Percentiles rank a stretch among this genome's conserved stretches.
phyloP scores from a whole-genome alignment of 1,284 basidiomycete genomes.

The Rhodotorula sp. region DNA sequence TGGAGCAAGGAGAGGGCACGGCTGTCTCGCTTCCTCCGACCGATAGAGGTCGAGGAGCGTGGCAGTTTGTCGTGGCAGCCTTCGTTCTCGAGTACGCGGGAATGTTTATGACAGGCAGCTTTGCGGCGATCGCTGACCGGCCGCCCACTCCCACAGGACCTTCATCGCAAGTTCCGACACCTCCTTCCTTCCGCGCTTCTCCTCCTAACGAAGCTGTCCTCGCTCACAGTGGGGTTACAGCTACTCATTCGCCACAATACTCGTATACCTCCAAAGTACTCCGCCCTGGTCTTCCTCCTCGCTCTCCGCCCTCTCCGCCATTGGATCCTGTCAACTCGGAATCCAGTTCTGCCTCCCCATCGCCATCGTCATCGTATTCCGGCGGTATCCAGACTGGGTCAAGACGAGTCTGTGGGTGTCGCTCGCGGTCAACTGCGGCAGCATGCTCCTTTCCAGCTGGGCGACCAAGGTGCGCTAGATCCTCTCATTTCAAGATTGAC shows the following conservation, averaged over 20 bases:
- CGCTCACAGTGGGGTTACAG: slow-evolving; percentile 5
- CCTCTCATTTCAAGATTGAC: too few relatives aligned
- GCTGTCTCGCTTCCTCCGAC: slow-evolving; percentile 44
- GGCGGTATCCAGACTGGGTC: slow-evolving; percentile 24
- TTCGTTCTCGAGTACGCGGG: slow-evolving; percentile 23
- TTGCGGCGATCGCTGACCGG: background rate
- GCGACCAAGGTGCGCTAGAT: slow-evolving; percentile 5
- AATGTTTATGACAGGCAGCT: too few relatives aligned
- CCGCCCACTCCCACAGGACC: background rate
- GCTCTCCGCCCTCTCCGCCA: slow-evolving; percentile 6
- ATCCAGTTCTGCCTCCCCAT: background rate
- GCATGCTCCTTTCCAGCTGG: slow-evolving; percentile 21
- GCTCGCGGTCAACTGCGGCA: background rate
- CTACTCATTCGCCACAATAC: slow-evolving; percentile 7
- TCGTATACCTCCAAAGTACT: slow-evolving; percentile 14
- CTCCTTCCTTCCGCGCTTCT: background rate
- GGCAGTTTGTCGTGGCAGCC: slow-evolving; percentile 48
- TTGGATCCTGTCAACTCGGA: slow-evolving; percentile 17
- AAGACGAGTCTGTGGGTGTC: slow-evolving; percentile 1
- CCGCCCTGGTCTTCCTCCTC: background rate
- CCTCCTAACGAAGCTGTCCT: background rate
- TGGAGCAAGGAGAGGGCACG: too few relatives aligned
- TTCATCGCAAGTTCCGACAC: background rate
- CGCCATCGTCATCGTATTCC: slow-evolving; percentile 4
- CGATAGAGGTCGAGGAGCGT: slow-evolving; percentile 48